Conservation (phyloP, 2,329 filamentous ascomycete species). For the Hymenoscyphus infarciens region DNA sequence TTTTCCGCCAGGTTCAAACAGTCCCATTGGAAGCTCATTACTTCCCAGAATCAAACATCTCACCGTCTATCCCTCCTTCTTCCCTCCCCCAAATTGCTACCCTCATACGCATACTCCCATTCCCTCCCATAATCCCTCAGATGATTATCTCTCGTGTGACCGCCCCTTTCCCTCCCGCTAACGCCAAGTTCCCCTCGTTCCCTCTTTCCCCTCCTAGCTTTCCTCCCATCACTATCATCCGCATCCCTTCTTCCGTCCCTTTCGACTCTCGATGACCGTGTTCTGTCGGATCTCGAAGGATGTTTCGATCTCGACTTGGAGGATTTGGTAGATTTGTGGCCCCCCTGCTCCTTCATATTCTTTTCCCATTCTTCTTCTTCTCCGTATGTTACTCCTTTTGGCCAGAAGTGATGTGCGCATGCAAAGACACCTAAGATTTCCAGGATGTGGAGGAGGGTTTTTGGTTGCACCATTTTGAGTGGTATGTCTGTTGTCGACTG, state of each 20-base stretch:
- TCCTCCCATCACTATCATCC: not conserved
- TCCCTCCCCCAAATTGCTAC: not conserved
- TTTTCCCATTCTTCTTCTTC: constrained; percentile 29
- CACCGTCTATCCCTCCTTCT: not conserved
- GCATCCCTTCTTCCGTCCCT: not conserved
- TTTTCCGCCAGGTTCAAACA: not conserved
- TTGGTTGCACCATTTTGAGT: constrained; percentile 21
- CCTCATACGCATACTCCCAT: not conserved
- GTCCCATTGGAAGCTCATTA: not conserved
- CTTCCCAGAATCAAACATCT: not conserved
- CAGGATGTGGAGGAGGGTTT: constrained; percentile 23
- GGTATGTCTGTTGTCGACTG: not conserved
- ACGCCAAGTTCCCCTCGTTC: not conserved
- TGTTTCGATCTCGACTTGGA: too few species aligned
- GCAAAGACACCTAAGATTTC: constrained; percentile 28
- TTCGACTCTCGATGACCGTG: not conserved
- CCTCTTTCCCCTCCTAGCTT: not conserved
- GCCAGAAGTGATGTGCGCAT: constrained; percentile 30
- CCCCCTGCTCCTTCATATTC: constrained; percentile 8
- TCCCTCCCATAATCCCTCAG: not conserved
- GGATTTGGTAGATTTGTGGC: not conserved
- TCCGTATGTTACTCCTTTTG: constrained; percentile 28
- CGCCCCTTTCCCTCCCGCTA: not conserved
- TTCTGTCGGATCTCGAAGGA: not conserved
- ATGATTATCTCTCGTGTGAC: constrained; percentile 1